Evolutionary conservation across 331 rosid species (phyloP).

Genomic region (Prunus yedoensis): DNA sequence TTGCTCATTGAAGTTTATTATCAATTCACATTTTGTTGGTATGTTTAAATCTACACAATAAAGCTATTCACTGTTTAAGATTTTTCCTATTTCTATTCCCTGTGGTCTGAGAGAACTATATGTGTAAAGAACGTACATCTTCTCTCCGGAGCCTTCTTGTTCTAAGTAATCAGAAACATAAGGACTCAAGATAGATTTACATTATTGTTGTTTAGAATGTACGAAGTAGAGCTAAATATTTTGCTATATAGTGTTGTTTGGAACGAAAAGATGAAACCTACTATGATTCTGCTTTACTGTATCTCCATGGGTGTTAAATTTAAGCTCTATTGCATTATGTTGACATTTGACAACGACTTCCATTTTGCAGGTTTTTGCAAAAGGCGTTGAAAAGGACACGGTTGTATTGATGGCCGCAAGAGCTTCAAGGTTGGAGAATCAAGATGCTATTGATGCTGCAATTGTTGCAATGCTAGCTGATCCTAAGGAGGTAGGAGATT

Average conservation of each 20-base stretch:
- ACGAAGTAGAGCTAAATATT: background rate
- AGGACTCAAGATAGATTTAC: background rate
- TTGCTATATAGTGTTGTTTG: background rate
- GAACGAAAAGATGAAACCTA: background rate
- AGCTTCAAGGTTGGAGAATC: slow-evolving; percentile 37
- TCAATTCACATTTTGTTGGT: background rate
- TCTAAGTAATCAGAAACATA: background rate
- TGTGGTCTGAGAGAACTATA: background rate
- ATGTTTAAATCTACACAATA: background rate
- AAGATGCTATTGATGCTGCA: slow-evolving; percentile 43
- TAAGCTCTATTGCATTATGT: background rate
- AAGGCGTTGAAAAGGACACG: slow-evolving; percentile 30
- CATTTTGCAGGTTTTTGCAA: slow-evolving; percentile 23
- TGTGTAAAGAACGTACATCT: background rate
- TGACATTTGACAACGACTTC: background rate
- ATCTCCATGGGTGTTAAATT: background rate
- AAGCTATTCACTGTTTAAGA: background rate
- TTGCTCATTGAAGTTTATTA: background rate
- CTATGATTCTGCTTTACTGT: background rate
- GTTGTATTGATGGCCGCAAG: slow-evolving; percentile 41
- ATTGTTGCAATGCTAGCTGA: slow-evolving; percentile 41
- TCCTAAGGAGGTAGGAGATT: slow-evolving; percentile 33
- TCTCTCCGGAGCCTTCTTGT: background rate
- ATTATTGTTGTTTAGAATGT: background rate
- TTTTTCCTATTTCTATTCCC: background rate